A percentile compares a stretch with the other conserved stretches of the same genome.
Evolutionary conservation across 495 filamentous ascomycete genomes (phyloP).

Genomic region (Tetracladium marchalianum): DNA sequence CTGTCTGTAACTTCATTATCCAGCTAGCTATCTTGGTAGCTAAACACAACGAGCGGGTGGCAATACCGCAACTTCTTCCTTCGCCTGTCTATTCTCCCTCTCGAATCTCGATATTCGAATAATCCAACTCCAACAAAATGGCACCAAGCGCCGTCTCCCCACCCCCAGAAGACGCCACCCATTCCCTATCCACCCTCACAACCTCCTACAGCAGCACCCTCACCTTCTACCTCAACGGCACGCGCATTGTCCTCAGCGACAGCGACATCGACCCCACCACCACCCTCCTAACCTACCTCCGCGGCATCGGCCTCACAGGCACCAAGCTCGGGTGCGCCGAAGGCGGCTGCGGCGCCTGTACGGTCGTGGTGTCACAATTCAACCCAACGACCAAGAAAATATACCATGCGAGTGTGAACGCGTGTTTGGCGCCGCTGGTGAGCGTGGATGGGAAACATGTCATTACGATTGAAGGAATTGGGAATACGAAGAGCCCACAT

Average conservation of each 20-base stretch:
- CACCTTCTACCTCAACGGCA: constrained; percentile 90
- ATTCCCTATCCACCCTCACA: constrained; percentile 37
- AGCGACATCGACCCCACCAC: constrained; percentile 66
- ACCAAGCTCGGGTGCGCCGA: constrained; percentile 78
- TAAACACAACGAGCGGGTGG: not conserved
- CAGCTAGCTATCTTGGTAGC: not conserved
- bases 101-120: not conserved
- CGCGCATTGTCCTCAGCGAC: constrained; percentile 60
- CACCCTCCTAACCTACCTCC: constrained; percentile 86
- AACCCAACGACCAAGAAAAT: constrained; percentile 85
- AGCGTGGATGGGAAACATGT: constrained; percentile 97
- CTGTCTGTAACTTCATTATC: not conserved
- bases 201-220: constrained; percentile 58
- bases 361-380: constrained; percentile 86
- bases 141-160: constrained; percentile 36
- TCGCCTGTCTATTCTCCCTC: not conserved
- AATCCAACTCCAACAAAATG: constrained; percentile 22
- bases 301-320: constrained; percentile 77
- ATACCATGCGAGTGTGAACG: constrained; percentile 75
- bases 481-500: constrained; percentile 77
- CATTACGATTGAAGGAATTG: constrained; percentile 97
- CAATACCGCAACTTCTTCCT: not conserved
- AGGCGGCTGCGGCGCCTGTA: constrained; percentile 95
- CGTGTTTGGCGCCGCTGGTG: constrained; percentile 84
- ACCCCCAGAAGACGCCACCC: constrained; percentile 18